Percentiles rank a stretch among this genome's conserved stretches.
These are phyloP conservation scores for Cercospora zeae-maydis DNA, from an alignment of 2,329 filamentous ascomycete genomes.

Conservation along the genomic window DNA sequence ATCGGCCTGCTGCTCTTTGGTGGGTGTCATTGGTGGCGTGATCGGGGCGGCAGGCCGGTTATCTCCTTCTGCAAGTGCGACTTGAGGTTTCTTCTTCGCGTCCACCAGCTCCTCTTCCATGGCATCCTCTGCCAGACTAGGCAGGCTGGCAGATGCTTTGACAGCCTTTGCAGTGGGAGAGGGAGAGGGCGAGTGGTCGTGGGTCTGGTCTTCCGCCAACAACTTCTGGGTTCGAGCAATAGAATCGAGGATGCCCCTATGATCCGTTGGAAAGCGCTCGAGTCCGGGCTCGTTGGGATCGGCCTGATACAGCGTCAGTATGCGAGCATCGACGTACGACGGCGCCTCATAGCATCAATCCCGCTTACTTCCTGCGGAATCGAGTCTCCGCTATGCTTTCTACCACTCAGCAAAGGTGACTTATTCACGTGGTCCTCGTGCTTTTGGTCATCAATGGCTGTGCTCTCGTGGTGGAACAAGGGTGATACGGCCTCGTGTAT, in stretches of 20 bases:
- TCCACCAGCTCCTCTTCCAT: conserved; percentile 23
- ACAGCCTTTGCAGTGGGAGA: conserved; percentile 17
- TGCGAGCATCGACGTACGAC: background rate
- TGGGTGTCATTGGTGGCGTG: conserved; percentile 36
- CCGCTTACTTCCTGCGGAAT: conserved; percentile 3
- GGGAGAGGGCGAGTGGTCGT: conserved; percentile 8
- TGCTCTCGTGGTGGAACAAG: conserved; percentile 35
- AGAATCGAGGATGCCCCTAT: conserved; percentile 35
- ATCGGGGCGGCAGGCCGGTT: conserved; percentile 28
- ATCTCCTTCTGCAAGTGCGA: conserved; percentile 12
- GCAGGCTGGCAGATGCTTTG: conserved; percentile 23
- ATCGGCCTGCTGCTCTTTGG: conserved; percentile 22
- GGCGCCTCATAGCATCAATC: background rate
- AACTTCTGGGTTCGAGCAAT: conserved; percentile 29
- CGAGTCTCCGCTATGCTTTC: conserved; percentile 21
- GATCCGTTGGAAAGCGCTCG: conserved; percentile 36
- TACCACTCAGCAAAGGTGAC: conserved; percentile 11
- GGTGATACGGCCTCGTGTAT: conserved; percentile 30
- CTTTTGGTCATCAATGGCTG: conserved; percentile 21
- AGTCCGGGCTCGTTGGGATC: conserved; percentile 34
- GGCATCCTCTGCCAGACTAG: conserved; percentile 31
- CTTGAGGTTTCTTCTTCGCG: conserved; percentile 12
- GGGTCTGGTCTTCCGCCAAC: conserved; percentile 27
- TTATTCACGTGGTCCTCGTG: conserved; percentile 15
- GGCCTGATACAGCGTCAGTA: conserved; percentile 20